Base-by-base conservation (phyloP, 306 rosid genomes). In the Cajanus cajan region DNA sequence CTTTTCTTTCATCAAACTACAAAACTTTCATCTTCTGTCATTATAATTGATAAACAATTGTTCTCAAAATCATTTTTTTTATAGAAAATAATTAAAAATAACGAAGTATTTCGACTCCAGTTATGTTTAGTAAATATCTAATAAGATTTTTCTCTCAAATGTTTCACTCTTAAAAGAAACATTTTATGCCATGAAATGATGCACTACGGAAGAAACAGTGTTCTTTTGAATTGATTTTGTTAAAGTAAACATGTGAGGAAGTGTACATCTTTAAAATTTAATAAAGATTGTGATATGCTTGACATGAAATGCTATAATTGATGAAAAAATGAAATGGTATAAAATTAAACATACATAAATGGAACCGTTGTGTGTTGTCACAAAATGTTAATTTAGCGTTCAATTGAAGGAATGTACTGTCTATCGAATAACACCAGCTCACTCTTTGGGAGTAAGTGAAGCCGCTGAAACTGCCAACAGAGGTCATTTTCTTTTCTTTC, bases 391-490 rank as follows among this genome's bases (percentile, higher is more conserved):
- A 83, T 68, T 80, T 80, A 71, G 71, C 79, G 62, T 82, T 80
- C 79, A 85, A 65, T 68, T 66, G 31, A 62, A 65, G 73, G 75
- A 65, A 62, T 68, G 79, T 31, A 18, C 57, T 43, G 78, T 83
- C 86, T 34, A 82, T 44, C 59, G 82, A 75, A 47, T 76, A 67
- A 50, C 68, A 73, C 76, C 78, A 63, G 67, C 77, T 74, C 65
- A 48, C 78, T 10, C 72, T 59, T 82, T 83, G 86, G 86, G 76
- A 63, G 74, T 68, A 69, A 78, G 79, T 62, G 77, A 77, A 77
- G 65, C 10, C 37, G 39, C 65, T 25, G 65, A 58, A 58, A 58
- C 18, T 77, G 79, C 90, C 86, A 83, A 85, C 88, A 87, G 87
- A 76, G 79, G 68, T 79, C 25, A 77, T 15, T 82, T 66, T 41